Evolutionary conservation across 2,329 filamentous ascomycete genomes (phyloP).

Genomic region (Aspergillus persii): DNA sequence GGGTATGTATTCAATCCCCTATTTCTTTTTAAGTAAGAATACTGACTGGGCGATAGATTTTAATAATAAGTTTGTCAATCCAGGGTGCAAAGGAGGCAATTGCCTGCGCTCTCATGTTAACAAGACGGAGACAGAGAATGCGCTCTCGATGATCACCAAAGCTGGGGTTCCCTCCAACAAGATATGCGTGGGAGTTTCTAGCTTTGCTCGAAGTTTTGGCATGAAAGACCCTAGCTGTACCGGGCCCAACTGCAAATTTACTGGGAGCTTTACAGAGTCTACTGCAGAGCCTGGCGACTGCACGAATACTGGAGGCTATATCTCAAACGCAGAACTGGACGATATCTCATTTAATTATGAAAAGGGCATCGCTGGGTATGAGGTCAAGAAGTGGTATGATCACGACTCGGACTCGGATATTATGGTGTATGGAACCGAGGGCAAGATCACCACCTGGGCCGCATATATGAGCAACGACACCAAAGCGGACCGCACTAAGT

Average conservation of each 20-base stretch:
- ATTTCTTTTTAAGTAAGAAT: neutral
- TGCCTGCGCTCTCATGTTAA: constrained; percentile 43
- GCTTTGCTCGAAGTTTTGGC: constrained; percentile 18
- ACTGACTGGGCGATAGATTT: neutral
- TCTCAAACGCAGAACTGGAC: neutral
- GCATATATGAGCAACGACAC: neutral
- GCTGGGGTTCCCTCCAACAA: constrained; percentile 18
- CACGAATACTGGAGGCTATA: neutral
- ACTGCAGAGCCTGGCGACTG: neutral
- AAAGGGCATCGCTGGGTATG: neutral
- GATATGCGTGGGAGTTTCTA: constrained; percentile 30
- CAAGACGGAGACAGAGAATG: constrained; percentile 34
- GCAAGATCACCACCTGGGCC: neutral
- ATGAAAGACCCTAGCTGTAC: constrained; percentile 1
- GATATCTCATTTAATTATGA: neutral
- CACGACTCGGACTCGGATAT: neutral
- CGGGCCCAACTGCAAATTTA: neutral
- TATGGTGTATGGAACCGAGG: neutral
- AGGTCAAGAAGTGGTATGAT: neutral
- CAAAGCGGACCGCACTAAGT: neutral
- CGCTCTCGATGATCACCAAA: constrained; percentile 39
- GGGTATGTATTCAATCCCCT: constrained; percentile 6
- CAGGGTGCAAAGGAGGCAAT: constrained; percentile 21
- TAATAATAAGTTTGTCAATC: neutral
- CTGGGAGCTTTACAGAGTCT: neutral